phyloP scores from a whole-genome alignment of 306 rosid species.

The Purshia tridentata region DNA sequence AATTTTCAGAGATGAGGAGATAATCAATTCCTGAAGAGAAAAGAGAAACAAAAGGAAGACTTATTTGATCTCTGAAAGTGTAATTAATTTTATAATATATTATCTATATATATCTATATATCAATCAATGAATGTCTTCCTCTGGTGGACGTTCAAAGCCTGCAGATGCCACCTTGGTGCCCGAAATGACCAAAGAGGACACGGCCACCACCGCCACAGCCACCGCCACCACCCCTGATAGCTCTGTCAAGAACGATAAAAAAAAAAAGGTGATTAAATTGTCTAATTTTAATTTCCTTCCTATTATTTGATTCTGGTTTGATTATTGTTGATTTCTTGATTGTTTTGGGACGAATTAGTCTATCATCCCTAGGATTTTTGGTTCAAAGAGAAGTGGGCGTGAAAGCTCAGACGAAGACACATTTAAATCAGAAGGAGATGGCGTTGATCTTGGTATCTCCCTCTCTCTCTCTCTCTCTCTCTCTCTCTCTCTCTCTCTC shows the following conservation, averaged over 20 bases:
- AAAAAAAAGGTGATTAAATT: conserved; percentile 52
- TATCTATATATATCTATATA: background rate
- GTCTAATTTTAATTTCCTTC: background rate
- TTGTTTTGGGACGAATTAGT: conserved; percentile 36
- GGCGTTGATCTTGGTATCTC: conserved; percentile 44
- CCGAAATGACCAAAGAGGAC: conserved; percentile 47
- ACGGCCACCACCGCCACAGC: conserved; percentile 11
- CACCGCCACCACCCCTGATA: conserved; percentile 26
- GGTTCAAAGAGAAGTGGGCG: conserved; percentile 54
- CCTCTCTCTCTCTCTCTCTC: background rate
- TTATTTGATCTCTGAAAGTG: background rate
- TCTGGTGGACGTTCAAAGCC: background rate
- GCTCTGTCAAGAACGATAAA: conserved; percentile 50
- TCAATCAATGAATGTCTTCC: conserved; percentile 53
- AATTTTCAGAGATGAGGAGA: background rate
- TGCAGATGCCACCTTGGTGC: conserved; percentile 17
- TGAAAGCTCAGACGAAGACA: conserved; percentile 53
- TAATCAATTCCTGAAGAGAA: background rate
- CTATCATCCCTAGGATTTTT: conserved; percentile 71
- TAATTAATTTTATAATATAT: background rate
- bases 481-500: background rate
- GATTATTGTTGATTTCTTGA: background rate
- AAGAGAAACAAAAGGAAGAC: background rate
- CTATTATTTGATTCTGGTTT: background rate
- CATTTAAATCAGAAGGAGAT: conserved; percentile 42